These are phyloP conservation scores for Dovyalis caffra DNA, from an alignment of 345 rosid genomes.

Conservation along the genomic window DNA sequence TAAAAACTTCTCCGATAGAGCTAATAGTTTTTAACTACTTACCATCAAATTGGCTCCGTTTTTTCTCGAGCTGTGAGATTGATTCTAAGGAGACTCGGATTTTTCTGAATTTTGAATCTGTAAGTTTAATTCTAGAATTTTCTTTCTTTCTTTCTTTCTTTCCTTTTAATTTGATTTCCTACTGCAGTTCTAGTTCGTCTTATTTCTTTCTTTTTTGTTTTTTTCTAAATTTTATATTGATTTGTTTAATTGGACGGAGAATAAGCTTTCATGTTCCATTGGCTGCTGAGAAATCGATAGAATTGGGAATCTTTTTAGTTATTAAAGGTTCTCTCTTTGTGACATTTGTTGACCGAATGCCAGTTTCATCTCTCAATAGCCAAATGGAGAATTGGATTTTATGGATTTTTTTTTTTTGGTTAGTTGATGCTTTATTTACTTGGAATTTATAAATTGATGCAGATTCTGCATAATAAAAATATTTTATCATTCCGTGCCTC, in stretches of 20 bases:
- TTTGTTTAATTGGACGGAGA: background rate
- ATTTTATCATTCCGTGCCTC: background rate
- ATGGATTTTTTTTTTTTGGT: background rate
- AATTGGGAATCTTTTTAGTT: background rate
- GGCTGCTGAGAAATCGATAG: background rate
- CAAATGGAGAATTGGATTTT: conserved; percentile 4
- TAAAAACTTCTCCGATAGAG: background rate
- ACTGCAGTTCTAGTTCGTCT: background rate
- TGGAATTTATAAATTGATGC: conserved; percentile 9
- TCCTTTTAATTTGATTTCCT: background rate
- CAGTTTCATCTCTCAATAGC: background rate
- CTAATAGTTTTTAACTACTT: background rate
- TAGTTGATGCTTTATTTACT: background rate
- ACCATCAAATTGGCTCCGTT: background rate
- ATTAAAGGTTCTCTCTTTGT: background rate
- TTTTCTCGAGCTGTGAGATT: conserved; percentile 2
- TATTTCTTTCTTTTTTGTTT: too few relatives aligned
- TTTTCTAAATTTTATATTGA: background rate
- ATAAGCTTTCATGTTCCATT: background rate
- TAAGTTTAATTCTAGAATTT: conserved; percentile 22
- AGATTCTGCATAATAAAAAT: conserved; percentile 1
- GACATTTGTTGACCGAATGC: background rate
- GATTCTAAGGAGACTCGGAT: background rate
- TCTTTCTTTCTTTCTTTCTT: background rate
- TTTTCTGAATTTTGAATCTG: conserved; percentile 17